Evolutionary conservation across 1,284 basidiomycete species (phyloP).

Genomic region (Puccinia triticina): DNA sequence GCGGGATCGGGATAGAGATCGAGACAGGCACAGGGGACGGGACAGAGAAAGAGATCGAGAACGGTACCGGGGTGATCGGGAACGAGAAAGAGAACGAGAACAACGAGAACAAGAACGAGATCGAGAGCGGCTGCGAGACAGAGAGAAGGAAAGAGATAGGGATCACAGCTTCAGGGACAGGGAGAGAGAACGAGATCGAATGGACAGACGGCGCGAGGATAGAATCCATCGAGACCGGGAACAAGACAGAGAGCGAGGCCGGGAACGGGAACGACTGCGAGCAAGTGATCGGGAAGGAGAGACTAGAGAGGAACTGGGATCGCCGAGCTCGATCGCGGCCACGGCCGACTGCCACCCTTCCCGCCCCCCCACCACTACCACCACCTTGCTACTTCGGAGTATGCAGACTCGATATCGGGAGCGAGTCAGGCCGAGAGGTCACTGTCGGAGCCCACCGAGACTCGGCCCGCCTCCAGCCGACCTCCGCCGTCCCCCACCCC

Average conservation of each 20-base stretch:
- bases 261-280: constrained; percentile 23
- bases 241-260: constrained; percentile 23
- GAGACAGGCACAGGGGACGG: constrained; percentile 1
- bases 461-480: constrained; percentile 35
- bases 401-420: constrained; percentile 35
- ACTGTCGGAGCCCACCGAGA: constrained; percentile 40
- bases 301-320: constrained; percentile 28
- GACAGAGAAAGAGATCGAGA: constrained; percentile 17
- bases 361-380: constrained; percentile 31
- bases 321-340: constrained; percentile 9
- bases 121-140: too few relatives aligned
- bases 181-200: constrained; percentile 40
- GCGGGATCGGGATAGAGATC: constrained; percentile 19
- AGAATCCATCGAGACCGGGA: too few relatives aligned
- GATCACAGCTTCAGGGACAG: constrained; percentile 22
- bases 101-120: constrained; percentile 40
- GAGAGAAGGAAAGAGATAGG: constrained; percentile 45
- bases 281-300: constrained; percentile 18
- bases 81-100: constrained; percentile 28
- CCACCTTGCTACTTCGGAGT: constrained; percentile 1
- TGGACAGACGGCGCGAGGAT: constrained; percentile 27
- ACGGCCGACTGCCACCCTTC: constrained; percentile 18
- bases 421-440: constrained; percentile 26
- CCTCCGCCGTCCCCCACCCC: constrained; percentile 40
- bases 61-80: constrained; percentile 17